These are phyloP conservation scores for Cyberlindnera meyerae DNA, from an alignment of 805 yeast genomes.

Conservation along the genomic window DNA sequence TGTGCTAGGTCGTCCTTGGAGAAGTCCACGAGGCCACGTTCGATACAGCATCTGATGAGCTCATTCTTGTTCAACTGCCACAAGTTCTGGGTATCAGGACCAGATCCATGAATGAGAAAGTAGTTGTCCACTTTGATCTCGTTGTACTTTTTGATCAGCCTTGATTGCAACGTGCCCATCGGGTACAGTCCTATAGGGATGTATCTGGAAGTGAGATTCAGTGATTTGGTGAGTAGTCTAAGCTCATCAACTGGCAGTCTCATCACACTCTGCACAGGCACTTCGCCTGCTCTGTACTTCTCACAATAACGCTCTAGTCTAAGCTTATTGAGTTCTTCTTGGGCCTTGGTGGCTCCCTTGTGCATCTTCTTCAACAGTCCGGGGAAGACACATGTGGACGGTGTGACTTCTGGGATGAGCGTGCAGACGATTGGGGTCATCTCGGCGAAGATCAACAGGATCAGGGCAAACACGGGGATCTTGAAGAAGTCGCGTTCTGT, in stretches of 20 bases:
- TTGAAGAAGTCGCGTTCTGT: constrained; percentile 42
- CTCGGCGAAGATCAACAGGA: constrained; percentile 48
- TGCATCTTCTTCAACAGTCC: constrained; percentile 26
- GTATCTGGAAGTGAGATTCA: constrained; percentile 37
- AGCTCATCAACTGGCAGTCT: constrained; percentile 38
- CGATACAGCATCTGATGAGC: constrained; percentile 47
- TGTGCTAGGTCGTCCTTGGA: constrained; percentile 28
- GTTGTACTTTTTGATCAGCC: constrained; percentile 36
- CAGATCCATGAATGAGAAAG: constrained; percentile 22
- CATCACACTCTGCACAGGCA: constrained; percentile 43
- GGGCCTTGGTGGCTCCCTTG: constrained; percentile 26
- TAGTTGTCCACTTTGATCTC: constrained; percentile 52
- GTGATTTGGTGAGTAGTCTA: constrained; percentile 30
- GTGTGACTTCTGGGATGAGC: constrained; percentile 49
- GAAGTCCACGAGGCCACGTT: constrained; percentile 48
- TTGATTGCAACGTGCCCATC: constrained; percentile 32
- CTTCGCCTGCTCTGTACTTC: constrained; percentile 15
- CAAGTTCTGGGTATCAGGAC: constrained; percentile 27
- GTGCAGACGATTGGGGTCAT: constrained; percentile 49
- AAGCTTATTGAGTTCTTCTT: constrained; percentile 10
- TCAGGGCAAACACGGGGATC: constrained; percentile 46
- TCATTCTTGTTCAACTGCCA: constrained; percentile 48
- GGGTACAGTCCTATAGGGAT: constrained; percentile 37
- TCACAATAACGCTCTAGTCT: constrained; percentile 15
- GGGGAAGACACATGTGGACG: constrained; percentile 55